Base-by-base conservation (phyloP, 2,329 filamentous ascomycete genomes). In the Verticillium klebahnii region DNA sequence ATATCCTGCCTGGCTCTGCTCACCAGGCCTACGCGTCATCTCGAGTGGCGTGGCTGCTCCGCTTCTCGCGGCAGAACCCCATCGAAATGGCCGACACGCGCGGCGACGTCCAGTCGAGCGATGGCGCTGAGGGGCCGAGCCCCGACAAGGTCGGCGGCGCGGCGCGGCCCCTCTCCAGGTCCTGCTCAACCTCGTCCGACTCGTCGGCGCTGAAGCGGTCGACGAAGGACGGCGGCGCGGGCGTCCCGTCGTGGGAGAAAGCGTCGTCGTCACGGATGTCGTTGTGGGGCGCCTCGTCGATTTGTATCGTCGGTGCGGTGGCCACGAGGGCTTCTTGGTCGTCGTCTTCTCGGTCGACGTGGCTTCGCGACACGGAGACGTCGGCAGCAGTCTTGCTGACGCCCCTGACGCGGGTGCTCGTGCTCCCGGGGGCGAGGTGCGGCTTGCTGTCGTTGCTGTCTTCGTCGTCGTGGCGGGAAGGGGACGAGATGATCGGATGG, bases 71-170 rank as follows among this genome's bases (percentile, higher is more conserved):
- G 9, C 36, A 40, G 40, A 64, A 64, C 4, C 63, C 63, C 63
- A 65, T 60, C 4, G 63, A 65, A 5, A 65, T 29, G 55, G 62
- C 60, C 12, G 63, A 65, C 62, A 65, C 58, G 57, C 63, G 63
- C 32, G 63, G 63, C 0, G 62, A 63, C 9, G 57, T 39, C 63
- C 63, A 65, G 29, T 65, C 58, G 8, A 65, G 34, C 2, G 60
- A 63, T 37, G 63, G 63, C 15, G 63, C 59, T 9, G 31, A 12
- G 2, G 62, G 14, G 39, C 31, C 36, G 11, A 37, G 8, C 14
- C 37, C 17, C 37, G 37, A 40, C 3, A 40, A 40, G 14, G 57
- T 56, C 17, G 60, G 63, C 7, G 60, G 19, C 12, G 61, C n/a
- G 25, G 57, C 25, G 14, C 60, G n/a, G 36, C 60, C 57, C 32